These are phyloP conservation scores for Penicillium verrucosum DNA, from an alignment of 2,329 filamentous ascomycete species.

Conservation along the genomic window DNA sequence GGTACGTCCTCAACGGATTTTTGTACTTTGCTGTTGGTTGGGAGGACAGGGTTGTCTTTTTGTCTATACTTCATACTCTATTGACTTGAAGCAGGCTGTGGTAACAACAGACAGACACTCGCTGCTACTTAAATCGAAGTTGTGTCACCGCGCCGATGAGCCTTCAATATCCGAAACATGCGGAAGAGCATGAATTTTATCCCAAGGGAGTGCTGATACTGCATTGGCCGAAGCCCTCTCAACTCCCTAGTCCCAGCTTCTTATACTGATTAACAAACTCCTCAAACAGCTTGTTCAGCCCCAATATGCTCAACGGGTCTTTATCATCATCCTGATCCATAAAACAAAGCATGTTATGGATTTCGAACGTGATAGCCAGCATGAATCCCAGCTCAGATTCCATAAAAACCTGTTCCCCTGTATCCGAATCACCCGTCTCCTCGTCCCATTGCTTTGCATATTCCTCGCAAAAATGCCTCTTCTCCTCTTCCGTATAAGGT, in stretches of 20 bases:
- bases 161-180: too few relatives aligned
- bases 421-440: too few relatives aligned
- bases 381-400: conserved; percentile 21
- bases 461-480: too few relatives aligned
- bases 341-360: conserved; percentile 22
- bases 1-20: neutral
- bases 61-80: neutral
- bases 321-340: conserved; percentile 19
- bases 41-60: neutral
- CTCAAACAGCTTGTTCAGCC: conserved; percentile 19
- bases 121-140: neutral
- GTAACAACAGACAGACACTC: neutral
- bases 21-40: neutral
- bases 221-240: neutral
- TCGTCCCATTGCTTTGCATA: too few relatives aligned
- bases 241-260: conserved; percentile 8
- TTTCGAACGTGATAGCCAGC: conserved; percentile 21
- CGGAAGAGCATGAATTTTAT: neutral
- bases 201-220: neutral
- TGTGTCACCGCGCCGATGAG: too few relatives aligned
- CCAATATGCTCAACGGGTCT: conserved; percentile 17
- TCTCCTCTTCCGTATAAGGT: too few relatives aligned
- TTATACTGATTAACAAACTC: conserved; percentile 20
- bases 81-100: neutral
- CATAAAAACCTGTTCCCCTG: conserved; percentile 4